Evolutionary conservation across 148 eudicot species (phyloP).

Genomic region (Amaranthus hypochondriacus): DNA sequence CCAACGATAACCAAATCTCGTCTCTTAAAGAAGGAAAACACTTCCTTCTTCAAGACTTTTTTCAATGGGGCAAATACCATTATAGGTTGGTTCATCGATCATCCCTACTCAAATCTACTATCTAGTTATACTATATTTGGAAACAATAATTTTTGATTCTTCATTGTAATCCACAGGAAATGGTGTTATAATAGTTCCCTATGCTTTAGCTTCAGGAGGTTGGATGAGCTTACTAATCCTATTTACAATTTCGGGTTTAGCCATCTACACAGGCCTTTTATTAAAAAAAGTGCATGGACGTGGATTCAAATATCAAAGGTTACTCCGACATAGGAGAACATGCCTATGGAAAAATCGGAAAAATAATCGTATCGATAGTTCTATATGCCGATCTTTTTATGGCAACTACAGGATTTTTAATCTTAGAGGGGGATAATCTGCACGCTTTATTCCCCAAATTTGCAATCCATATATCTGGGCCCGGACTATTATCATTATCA

Average conservation of each 20-base stretch:
- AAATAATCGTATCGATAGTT: background rate
- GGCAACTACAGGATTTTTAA: background rate
- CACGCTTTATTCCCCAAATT: background rate
- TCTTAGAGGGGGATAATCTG: slow-evolving; percentile 1
- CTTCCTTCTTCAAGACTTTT: too few relatives aligned
- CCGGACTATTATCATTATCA: background rate
- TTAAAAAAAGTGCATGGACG: background rate
- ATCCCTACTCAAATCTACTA: too few relatives aligned
- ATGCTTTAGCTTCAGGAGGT: background rate
- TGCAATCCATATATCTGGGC: background rate
- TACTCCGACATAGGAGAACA: background rate
- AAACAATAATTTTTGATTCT: too few relatives aligned
- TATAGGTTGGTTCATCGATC: too few relatives aligned
- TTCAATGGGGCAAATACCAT: too few relatives aligned
- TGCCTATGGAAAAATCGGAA: background rate
- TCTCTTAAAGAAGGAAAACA: background rate
- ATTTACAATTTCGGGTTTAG: background rate
- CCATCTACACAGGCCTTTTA: background rate
- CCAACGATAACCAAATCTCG: too few relatives aligned
- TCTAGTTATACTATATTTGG: too few relatives aligned
- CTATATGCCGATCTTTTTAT: background rate
- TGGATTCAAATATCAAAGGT: background rate
- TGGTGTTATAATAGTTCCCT: background rate
- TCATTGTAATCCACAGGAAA: background rate
- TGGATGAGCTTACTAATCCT: slow-evolving; percentile 5